These are phyloP conservation scores for Meira nashicola DNA, from an alignment of 1,284 basidiomycete genomes.

Conservation along the genomic window DNA sequence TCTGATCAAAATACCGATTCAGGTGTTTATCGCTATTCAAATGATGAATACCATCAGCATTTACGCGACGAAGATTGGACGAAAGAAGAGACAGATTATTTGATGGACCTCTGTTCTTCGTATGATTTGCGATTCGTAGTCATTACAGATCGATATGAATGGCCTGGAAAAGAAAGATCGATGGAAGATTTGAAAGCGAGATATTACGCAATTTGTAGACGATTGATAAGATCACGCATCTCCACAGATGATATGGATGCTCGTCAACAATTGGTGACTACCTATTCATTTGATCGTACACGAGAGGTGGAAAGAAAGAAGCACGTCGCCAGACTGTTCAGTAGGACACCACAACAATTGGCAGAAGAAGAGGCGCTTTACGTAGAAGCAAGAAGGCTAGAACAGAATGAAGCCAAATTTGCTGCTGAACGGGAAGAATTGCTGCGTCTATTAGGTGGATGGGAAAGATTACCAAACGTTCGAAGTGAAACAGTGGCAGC, in stretches of 20 bases:
- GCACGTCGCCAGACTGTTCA: conserved; percentile 78
- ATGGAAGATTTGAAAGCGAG: conserved; percentile 77
- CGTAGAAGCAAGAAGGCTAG: conserved; percentile 85
- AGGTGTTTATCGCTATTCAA: conserved; percentile 72
- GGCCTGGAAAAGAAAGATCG: conserved; percentile 26
- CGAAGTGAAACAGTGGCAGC: conserved; percentile 37
- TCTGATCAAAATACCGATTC: conserved; percentile 72
- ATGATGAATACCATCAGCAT: conserved; percentile 80
- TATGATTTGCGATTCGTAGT: conserved; percentile 89
- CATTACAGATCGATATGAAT: conserved; percentile 84
- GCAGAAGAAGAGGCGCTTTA: conserved; percentile 94
- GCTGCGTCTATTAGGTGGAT: conserved; percentile 65
- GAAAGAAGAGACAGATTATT: conserved; percentile 88
- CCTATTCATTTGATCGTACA: conserved; percentile 60
- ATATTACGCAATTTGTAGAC: conserved; percentile 87
- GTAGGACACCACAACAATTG: conserved; percentile 79
- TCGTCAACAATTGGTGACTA: conserved; percentile 43
- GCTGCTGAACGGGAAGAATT: conserved; percentile 85
- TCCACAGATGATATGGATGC: conserved; percentile 42
- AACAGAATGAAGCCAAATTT: conserved; percentile 85
- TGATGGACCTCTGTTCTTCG: conserved; percentile 73
- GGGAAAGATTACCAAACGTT: conserved; percentile 47
- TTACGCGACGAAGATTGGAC: conserved; percentile 86
- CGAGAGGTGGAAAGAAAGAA: conserved; percentile 84
- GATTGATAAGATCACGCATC: conserved; percentile 70